Conservation (phyloP, 2,329 filamentous ascomycete species). For the Xylariomycetidae sp. region DNA sequence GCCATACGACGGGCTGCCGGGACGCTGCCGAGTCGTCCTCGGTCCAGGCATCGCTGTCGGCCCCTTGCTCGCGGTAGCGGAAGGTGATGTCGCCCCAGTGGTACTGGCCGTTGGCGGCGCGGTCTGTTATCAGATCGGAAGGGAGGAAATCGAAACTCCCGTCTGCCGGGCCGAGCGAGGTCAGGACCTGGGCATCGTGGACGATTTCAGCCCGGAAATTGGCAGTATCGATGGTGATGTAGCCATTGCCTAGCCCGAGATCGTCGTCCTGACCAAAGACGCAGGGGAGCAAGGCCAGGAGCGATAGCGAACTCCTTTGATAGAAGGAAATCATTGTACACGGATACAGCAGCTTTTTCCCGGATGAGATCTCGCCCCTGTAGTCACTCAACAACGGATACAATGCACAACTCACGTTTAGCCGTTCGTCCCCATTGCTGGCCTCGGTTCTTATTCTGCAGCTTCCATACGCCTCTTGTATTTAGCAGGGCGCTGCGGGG, state of each 20-base stretch:
- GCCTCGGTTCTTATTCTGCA: too few relatives aligned
- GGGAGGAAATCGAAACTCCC: slow-evolving; percentile 51
- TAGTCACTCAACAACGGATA: too few relatives aligned
- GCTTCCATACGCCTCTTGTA: too few relatives aligned
- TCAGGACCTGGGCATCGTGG: slow-evolving; percentile 42
- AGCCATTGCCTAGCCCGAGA: slow-evolving; percentile 36
- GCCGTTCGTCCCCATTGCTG: too few relatives aligned
- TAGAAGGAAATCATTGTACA: too few relatives aligned
- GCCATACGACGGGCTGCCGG: slow-evolving; percentile 34
- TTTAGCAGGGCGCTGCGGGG: too few relatives aligned
- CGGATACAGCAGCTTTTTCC: too few relatives aligned
- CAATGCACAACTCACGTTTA: too few relatives aligned
- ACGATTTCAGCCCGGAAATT: slow-evolving; percentile 40
- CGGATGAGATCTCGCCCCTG: too few relatives aligned
- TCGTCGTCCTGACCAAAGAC: slow-evolving; percentile 29
- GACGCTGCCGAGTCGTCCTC: slow-evolving; percentile 40
- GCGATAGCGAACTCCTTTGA: too few relatives aligned
- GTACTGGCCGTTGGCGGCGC: slow-evolving; percentile 49
- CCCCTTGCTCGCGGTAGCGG: slow-evolving; percentile 42
- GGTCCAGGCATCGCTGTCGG: slow-evolving; percentile 36
- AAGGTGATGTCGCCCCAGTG: slow-evolving; percentile 56
- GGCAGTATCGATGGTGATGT: slow-evolving; percentile 32
- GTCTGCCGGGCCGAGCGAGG: slow-evolving; percentile 37
- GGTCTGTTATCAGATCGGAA: slow-evolving; percentile 41
- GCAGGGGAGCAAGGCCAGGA: too few relatives aligned